Base-by-base conservation (phyloP, 176 grass and related monocot genomes). In the Hordeum marinum region DNA sequence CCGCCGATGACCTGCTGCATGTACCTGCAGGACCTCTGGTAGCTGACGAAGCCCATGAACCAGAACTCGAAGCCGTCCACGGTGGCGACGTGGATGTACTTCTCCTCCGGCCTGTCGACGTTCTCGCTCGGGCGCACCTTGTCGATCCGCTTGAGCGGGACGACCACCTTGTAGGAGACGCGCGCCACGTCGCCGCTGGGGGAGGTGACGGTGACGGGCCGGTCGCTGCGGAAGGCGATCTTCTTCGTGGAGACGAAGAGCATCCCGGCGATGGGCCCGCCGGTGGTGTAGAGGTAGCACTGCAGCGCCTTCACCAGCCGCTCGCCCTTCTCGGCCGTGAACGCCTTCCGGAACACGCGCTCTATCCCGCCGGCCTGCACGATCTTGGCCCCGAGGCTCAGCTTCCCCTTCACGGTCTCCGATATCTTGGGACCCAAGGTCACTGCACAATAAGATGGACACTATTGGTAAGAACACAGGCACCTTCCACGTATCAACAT, bases 41-140 rank as follows among this genome's bases (percentile, higher is more conserved):
- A 89, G 50, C 84, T 94, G 11, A 94, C 80, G 82, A 97, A 97
- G 0, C 92, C 92, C 94, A 92, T 85, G 73, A 97, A 97, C 94
- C 92, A 97, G 84, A 97, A 94, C 87, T 97, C 94, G 45, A 97
- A 97, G 0, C 90, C 88, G 72, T 97, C 94, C 2, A 92, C 76
- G 2, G 94, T 97, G 23, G 86, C 66, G 13, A 97, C 77, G 39
- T 94, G 90, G 48, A 94, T 75, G 87, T 92, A 97, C 55, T 97
- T 97, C 88, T 97, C 75, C 1, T 92, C 87, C 1, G 90, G 92
- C 72, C 71, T 67, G 80, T 92, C 85, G 55, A 52, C 39, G 79
- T 90, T 92, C 88, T 94, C 80, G 50, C 88, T 97, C 0, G 85
- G 90, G 42, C 70, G 72, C 59, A 81, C 89, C 82, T 69, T 88